Percentiles rank a stretch among this genome's conserved stretches.
Conservation (phyloP, 805 yeast species). For the Spathaspora girioi region DNA sequence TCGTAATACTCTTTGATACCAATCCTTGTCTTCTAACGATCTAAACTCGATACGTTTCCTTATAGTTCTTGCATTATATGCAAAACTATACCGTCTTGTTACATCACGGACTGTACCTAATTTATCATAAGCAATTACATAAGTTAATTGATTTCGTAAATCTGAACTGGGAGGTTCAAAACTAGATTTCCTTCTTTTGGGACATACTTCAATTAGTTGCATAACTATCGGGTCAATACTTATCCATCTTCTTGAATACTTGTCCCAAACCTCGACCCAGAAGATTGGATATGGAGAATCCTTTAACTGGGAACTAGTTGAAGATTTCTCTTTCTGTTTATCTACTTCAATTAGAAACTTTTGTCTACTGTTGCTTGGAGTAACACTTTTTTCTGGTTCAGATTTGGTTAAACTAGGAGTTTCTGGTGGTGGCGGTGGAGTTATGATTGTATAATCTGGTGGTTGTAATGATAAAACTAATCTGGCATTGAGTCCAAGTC, state of each 20-base stretch:
- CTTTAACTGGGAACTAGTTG: constrained; percentile 11
- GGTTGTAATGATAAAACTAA: constrained; percentile 84
- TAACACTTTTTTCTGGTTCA: background rate
- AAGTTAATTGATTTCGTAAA: constrained; percentile 55
- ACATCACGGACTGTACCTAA: constrained; percentile 71
- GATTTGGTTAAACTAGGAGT: background rate
- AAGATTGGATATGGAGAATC: constrained; percentile 60
- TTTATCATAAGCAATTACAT: constrained; percentile 74
- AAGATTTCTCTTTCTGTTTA: constrained; percentile 11
- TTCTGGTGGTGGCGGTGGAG: constrained; percentile 1
- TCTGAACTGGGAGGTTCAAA: constrained; percentile 74
- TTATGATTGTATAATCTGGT: constrained; percentile 64
- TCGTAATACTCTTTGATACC: constrained; percentile 52
- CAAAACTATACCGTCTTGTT: constrained; percentile 74
- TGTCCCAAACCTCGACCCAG: constrained; percentile 96
- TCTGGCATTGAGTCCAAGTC: constrained; percentile 69
- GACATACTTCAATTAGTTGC: constrained; percentile 58
- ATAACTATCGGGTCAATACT: constrained; percentile 78
- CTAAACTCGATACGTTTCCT: constrained; percentile 63
- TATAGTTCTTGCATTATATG: constrained; percentile 69
- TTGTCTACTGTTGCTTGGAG: constrained; percentile 1
- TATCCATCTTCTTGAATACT: constrained; percentile 68
- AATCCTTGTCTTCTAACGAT: constrained; percentile 49
- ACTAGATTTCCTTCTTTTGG: constrained; percentile 46
- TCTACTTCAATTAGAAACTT: background rate